Conservation (phyloP, 2,329 filamentous ascomycete species). For the Cladosporium sp. region DNA sequence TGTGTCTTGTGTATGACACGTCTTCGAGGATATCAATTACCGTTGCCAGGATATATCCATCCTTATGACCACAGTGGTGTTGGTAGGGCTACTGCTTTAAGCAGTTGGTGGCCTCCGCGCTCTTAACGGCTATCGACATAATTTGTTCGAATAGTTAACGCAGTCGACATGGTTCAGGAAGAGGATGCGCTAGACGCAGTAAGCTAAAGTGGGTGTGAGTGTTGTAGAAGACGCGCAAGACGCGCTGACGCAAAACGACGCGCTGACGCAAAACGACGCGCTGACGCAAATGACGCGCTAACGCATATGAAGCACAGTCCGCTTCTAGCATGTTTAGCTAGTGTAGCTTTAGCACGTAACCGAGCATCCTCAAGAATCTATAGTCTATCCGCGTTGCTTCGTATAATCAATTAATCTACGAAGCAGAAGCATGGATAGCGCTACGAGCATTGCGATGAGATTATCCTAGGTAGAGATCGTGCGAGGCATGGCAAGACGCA, state of each 20-base stretch:
- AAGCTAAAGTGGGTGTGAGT: no score
- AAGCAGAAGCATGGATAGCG: not conserved
- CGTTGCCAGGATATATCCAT: no score
- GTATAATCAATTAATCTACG: not conserved
- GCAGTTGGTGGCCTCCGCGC: no score
- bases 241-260: not conserved
- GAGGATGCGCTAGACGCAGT: no score
- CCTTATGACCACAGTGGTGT: no score
- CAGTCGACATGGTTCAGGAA: no score
- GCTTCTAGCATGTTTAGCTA: not conserved
- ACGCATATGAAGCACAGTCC: not conserved
- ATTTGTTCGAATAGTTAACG: no score
- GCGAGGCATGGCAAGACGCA: not conserved
- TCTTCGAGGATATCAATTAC: no score
- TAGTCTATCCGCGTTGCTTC: not conserved
- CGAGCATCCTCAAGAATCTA: not conserved
- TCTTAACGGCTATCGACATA: no score
- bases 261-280: not conserved
- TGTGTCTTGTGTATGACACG: no score
- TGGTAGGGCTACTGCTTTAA: no score
- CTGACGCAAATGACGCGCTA: not conserved
- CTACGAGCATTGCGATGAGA: not conserved
- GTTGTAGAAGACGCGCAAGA: no score
- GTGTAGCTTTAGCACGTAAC: not conserved
- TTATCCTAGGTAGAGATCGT: not conserved